These are phyloP conservation scores for Cyberlindnera maclurae DNA, from an alignment of 805 yeast species.

Conservation along the genomic window DNA sequence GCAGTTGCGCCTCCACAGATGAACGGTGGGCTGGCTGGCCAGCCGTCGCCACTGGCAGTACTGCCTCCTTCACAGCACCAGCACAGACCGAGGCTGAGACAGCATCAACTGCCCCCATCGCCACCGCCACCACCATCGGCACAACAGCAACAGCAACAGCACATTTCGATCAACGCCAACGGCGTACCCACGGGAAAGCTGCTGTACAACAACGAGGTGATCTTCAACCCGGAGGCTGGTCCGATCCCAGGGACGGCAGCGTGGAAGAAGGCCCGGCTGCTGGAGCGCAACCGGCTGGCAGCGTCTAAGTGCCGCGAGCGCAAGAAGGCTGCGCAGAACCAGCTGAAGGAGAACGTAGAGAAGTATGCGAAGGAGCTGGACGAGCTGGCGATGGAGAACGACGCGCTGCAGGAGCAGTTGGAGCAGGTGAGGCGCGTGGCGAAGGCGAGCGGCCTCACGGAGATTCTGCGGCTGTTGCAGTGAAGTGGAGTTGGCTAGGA, in stretches of 20 bases:
- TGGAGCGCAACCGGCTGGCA: slow-evolving; percentile 61
- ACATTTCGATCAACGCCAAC: slow-evolving; percentile 9
- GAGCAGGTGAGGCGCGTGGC: slow-evolving; percentile 4
- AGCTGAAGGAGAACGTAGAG: slow-evolving; percentile 54
- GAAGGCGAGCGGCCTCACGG: background rate
- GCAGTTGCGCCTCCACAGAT: too few species aligned
- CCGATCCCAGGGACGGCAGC: slow-evolving; percentile 63
- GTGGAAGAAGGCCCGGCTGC: slow-evolving; percentile 55
- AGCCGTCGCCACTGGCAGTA: background rate
- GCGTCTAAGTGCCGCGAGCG: slow-evolving; percentile 64
- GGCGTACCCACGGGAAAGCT: slow-evolving; percentile 38
- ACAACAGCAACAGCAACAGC: slow-evolving; percentile 3
- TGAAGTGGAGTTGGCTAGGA: background rate
- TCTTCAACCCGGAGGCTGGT: slow-evolving; percentile 43
- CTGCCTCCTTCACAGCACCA: background rate
- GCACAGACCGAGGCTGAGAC: background rate
- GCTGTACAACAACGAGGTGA: slow-evolving; percentile 41
- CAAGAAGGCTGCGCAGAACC: slow-evolving; percentile 61
- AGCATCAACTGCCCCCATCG: background rate
- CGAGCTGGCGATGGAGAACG: slow-evolving; percentile 29
- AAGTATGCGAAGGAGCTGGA: slow-evolving; percentile 39
- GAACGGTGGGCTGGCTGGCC: too few species aligned
- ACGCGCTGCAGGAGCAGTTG: slow-evolving; percentile 3
- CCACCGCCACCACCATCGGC: background rate
- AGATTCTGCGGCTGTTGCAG: slow-evolving; percentile 1